Base-by-base conservation (phyloP, 768 basidiomycete genomes). In the Amanita thiersii region DNA sequence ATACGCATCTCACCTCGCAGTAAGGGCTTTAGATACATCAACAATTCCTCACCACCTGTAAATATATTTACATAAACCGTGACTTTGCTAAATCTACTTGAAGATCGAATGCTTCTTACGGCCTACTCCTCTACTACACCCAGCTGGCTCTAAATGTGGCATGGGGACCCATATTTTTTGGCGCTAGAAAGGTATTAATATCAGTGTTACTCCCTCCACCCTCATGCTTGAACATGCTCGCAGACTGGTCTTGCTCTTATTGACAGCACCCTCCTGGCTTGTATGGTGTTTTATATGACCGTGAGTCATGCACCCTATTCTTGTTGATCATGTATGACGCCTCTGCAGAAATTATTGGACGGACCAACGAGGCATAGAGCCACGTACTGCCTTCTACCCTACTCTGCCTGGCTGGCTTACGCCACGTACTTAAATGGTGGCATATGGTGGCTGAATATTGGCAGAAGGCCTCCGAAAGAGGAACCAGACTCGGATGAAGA, bases 381-480 rank as follows among this genome's bases (percentile, higher is more conserved):
- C 11, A 77, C 75, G 4, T 78, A 71, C 55, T 66, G 77, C 55
- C 62, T 81, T 9, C 61, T 73, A 20, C 81, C 81, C 2, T 83
- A 82, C 58, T 79, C 78, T 47, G 73, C 68, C 5, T 85, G 80
- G 80, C 57, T 81, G 26, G 64, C 68, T 4, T 82, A 72, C 50
- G 79, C 75, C 7, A 77, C 78, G 7, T 85, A 83, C 59, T 64
- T 85, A 29, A 83, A 81, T 53, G 77, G 64, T n/a, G 78, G 77
- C 0, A 68, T 73, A 35, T 77, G 77, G 68, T 77, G 68, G 62
- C 56, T 75, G 51, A 79, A 77, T 51, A 42, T 25, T 10, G 9
- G 24, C 21, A 25, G 23, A 25, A 33, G 14, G 10, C 30, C 28
- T 2, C 15, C 11, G 32, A 30, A 24, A 15, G 23, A 5, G 24